Evolutionary conservation across 2,329 filamentous ascomycete genomes (phyloP), one percentile per base, ranked within the genome.

Genomic region (Diaporthe citri): DNA sequence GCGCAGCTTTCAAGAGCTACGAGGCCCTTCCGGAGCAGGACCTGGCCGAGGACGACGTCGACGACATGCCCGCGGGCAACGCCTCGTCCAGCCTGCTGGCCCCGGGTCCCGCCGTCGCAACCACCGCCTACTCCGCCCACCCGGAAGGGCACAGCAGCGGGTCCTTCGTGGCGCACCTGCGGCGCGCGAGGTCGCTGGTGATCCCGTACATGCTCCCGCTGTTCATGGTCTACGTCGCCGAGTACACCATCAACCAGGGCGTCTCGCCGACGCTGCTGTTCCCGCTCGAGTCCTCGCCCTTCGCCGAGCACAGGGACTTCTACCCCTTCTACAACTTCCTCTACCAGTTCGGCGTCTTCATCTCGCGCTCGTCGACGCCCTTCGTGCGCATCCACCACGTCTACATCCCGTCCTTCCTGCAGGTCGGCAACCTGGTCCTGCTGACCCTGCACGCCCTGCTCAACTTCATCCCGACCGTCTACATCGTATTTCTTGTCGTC

Each of bases 201-300:
- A 86, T 97, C 59, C 91, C 91, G 0, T 93, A 93, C 83, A 98
- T 99, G 95, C 88, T 97, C 4, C 97, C 97, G 0, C 88, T 99
- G 20, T 88, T 98, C 46, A 86, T 98, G 22, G 97, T 99, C 41
- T 99, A 98, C 82, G 90, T 98, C 48, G 95, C 96, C 74, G 97
- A 99, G 86, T 99, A 99, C 83, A 97, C 94, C 73, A 98, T 98
- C 84, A 98, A 98, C 85, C 96, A 98, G 86, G 96, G 96, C 48
- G 95, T 98, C 0, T 89, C 95, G 0, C 96, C 97, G 0, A 98
- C 95, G 0, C 87, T 98, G 0, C 90, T 99, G 6, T 99, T 98
- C 81, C 95, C 96, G 0, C 87, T 98, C 0, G 81, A 88, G 1
- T 84, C 89, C 15, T 93, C 94, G 1, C 97, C 97, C 0, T 98